These are phyloP conservation scores for Fusarium buxicola DNA, from an alignment of 2,329 filamentous ascomycete species.

Conservation along the genomic window DNA sequence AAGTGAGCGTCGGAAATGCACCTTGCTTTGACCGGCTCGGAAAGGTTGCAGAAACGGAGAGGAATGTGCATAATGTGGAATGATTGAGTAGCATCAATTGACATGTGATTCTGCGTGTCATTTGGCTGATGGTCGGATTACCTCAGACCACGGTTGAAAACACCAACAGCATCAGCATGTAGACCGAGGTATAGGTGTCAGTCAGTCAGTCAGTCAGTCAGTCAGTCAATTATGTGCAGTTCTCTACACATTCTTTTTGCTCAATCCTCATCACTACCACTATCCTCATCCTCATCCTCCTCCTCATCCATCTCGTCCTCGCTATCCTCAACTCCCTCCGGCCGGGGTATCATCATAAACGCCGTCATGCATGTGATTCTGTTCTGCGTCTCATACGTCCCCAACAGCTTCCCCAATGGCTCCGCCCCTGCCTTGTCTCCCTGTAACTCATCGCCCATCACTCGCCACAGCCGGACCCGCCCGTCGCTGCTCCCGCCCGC, in stretches of 20 bases:
- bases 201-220: no score
- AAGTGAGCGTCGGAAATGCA: no score
- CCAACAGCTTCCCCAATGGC: conserved; percentile 74
- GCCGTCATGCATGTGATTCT: conserved; percentile 89
- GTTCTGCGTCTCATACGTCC: conserved; percentile 85
- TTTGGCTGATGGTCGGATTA: neutral
- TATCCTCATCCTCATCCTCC: conserved; percentile 52
- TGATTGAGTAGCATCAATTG: conserved; percentile 20
- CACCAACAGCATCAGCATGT: conserved; percentile 5
- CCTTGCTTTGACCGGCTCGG: neutral
- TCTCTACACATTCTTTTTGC: neutral
- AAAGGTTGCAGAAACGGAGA: neutral
- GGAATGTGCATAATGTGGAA: conserved; percentile 21
- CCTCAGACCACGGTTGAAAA: conserved; percentile 10
- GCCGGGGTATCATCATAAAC: conserved; percentile 83
- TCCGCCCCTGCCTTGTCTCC: conserved; percentile 36
- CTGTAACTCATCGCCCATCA: conserved; percentile 60
- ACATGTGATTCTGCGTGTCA: conserved; percentile 39
- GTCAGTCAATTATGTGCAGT: conserved; percentile 7
- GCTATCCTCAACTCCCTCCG: conserved; percentile 70
- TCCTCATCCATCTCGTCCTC: conserved; percentile 63
- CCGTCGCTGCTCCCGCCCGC: conserved; percentile 88
- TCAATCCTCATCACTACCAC: conserved; percentile 53
- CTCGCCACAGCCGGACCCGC: conserved; percentile 79
- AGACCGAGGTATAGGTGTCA: no score